Evolutionary conservation across 768 basidiomycete species (phyloP).

Genomic region (Rhodotorula graminis): DNA sequence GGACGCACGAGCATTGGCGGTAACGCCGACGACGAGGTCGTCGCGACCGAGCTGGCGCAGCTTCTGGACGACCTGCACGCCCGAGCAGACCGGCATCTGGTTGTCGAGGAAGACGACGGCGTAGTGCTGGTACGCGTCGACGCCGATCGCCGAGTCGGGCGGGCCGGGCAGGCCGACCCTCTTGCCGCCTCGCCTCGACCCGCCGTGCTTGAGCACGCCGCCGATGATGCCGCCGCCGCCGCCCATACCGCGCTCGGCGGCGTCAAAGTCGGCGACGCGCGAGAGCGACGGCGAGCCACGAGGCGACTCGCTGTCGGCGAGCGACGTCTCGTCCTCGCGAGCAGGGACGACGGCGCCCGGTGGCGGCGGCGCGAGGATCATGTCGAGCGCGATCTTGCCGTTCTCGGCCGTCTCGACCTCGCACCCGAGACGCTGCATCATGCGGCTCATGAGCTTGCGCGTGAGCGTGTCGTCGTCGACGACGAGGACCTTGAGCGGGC

Average conservation of each 20-base stretch:
- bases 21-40: constrained; percentile 65
- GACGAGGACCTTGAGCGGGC: constrained; percentile 39
- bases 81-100: constrained; percentile 57
- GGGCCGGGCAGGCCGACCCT: constrained; percentile 10
- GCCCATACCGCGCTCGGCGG: neutral
- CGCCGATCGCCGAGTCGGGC: constrained; percentile 15
- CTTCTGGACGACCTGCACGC: constrained; percentile 62
- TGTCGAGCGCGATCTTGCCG: constrained; percentile 68
- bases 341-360: neutral
- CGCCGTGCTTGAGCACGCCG: neutral
- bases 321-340: neutral
- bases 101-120: constrained; percentile 62
- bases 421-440: constrained; percentile 73
- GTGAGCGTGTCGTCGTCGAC: constrained; percentile 64
- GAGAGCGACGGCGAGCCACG: neutral
- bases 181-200: constrained; percentile 6
- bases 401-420: constrained; percentile 76
- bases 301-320: too few species aligned
- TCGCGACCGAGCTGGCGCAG: constrained; percentile 61
- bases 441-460: constrained; percentile 70
- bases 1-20: constrained; percentile 52
- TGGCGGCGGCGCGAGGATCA: constrained; percentile 55
- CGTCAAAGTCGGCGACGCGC: neutral
- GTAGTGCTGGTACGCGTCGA: constrained; percentile 39
- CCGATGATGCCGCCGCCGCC: constrained; percentile 3